phyloP scores from a whole-genome alignment of 2,329 filamentous ascomycete species.

The Biscogniauxia sp. region DNA sequence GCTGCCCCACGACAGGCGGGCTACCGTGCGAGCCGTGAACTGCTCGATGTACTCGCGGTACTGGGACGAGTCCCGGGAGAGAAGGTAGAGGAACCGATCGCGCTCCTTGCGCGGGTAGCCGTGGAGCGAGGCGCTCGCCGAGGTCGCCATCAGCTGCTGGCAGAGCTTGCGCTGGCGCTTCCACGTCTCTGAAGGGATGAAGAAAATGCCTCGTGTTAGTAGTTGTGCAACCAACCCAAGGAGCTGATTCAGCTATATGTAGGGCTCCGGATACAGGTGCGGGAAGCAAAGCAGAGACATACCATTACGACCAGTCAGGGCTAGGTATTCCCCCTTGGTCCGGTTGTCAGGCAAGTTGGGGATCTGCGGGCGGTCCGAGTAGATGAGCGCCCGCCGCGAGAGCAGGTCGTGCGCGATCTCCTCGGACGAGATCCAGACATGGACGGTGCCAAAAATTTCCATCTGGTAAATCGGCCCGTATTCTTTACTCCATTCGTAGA shows the following conservation, averaged over 20 bases:
- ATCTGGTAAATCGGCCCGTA: conserved; percentile 48
- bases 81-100: conserved; percentile 44
- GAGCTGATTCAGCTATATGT: too few species aligned
- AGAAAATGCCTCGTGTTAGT: too few species aligned
- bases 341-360: conserved; percentile 47
- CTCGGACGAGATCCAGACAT: conserved; percentile 49
- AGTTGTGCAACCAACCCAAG: too few species aligned
- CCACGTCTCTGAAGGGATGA: conserved; percentile 39
- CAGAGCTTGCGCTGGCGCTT: conserved; percentile 47
- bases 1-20: conserved; percentile 45
- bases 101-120: conserved; percentile 42
- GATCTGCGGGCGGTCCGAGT: conserved; percentile 47
- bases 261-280: too few species aligned
- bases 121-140: conserved; percentile 37
- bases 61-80: conserved; percentile 38
- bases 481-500: conserved; percentile 45
- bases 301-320: conserved; percentile 44
- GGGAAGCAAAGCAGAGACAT: conserved; percentile 2
- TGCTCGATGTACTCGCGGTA: conserved; percentile 48
- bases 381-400: conserved; percentile 39
- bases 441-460: conserved; percentile 44
- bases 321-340: conserved; percentile 46
- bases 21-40: conserved; percentile 45
- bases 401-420: conserved; percentile 45
- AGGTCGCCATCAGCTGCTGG: conserved; percentile 41